These are phyloP conservation scores for Botryosphaeria agaves DNA, from an alignment of 2,329 filamentous ascomycete species.

Conservation along the genomic window DNA sequence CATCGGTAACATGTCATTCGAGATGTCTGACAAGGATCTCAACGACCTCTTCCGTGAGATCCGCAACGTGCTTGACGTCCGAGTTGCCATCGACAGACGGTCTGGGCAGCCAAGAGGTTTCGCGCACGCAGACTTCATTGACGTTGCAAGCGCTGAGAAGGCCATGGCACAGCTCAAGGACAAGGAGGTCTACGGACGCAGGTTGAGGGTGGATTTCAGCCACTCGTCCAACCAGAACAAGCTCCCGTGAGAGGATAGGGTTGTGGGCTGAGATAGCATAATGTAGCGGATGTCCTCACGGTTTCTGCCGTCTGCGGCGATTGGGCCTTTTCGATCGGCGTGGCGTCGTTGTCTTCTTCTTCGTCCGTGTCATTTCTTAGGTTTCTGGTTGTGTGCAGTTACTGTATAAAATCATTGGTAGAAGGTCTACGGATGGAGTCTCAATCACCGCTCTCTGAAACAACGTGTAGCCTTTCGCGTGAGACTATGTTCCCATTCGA, in stretches of 20 bases:
- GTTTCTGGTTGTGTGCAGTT: too few species aligned
- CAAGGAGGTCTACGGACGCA: conserved; percentile 47
- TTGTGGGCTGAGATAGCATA: too few species aligned
- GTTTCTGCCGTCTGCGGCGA: too few species aligned
- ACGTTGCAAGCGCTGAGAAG: conserved; percentile 44
- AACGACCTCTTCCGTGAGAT: conserved; percentile 60
- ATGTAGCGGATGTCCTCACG: too few species aligned
- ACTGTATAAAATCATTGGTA: too few species aligned
- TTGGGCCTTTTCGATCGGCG: too few species aligned
- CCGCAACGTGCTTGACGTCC: conserved; percentile 53
- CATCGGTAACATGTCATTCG: conserved; percentile 73
- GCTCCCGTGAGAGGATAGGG: background rate
- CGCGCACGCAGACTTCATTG: conserved; percentile 64
- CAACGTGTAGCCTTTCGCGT: too few species aligned
- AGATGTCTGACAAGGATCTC: conserved; percentile 69
- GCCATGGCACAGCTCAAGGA: conserved; percentile 39
- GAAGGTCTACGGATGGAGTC: too few species aligned
- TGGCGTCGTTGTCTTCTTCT: too few species aligned
- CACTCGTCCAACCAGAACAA: background rate
- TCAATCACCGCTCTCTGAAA: too few species aligned
- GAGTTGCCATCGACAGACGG: conserved; percentile 65
- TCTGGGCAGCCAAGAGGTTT: conserved; percentile 73
- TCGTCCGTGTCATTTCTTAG: too few species aligned
- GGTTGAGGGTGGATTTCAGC: conserved; percentile 49
- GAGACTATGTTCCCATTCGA: too few species aligned